These are phyloP conservation scores for Debaryomyces fabryi DNA, from an alignment of 1,139 yeast species.

Conservation along the genomic window DNA sequence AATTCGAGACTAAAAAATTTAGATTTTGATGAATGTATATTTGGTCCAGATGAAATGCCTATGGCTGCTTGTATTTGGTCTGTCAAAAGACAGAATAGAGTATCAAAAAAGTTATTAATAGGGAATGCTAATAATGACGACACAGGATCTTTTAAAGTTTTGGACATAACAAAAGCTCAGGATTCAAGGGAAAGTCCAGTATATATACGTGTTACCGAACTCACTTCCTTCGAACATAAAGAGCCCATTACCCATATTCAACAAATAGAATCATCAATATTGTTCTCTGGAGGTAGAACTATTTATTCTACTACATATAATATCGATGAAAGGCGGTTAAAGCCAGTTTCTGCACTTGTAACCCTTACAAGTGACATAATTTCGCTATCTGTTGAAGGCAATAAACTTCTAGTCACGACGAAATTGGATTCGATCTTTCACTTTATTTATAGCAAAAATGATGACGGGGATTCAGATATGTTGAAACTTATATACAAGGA, in stretches of 20 bases:
- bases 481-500: slow-evolving; percentile 32
- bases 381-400: slow-evolving; percentile 29
- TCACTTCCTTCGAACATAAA: slow-evolving; percentile 39
- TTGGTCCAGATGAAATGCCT: slow-evolving; percentile 40
- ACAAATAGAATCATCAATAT: slow-evolving; percentile 38
- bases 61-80: slow-evolving; percentile 40
- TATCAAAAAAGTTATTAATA: slow-evolving; percentile 42
- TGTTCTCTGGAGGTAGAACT: slow-evolving; percentile 36
- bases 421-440: slow-evolving; percentile 43
- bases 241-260: slow-evolving; percentile 41
- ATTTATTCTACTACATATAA: slow-evolving; percentile 45
- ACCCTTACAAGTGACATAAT: slow-evolving; percentile 43
- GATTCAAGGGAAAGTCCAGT: slow-evolving; percentile 20
- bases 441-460: slow-evolving; percentile 21
- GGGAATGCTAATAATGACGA: slow-evolving; percentile 39
- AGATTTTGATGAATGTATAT: slow-evolving; percentile 22
- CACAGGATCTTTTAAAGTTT: slow-evolving; percentile 43
- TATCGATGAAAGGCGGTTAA: slow-evolving; percentile 38
- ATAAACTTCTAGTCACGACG: slow-evolving; percentile 37
- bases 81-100: slow-evolving; percentile 32
- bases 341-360: slow-evolving; percentile 27
- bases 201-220: slow-evolving; percentile 31
- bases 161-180: slow-evolving; percentile 38
- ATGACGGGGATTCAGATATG: slow-evolving; percentile 15
- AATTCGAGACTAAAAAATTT: slow-evolving; percentile 20